These are phyloP conservation scores for Pseudocercospora musae DNA, from an alignment of 2,329 filamentous ascomycete species.

Conservation along the genomic window DNA sequence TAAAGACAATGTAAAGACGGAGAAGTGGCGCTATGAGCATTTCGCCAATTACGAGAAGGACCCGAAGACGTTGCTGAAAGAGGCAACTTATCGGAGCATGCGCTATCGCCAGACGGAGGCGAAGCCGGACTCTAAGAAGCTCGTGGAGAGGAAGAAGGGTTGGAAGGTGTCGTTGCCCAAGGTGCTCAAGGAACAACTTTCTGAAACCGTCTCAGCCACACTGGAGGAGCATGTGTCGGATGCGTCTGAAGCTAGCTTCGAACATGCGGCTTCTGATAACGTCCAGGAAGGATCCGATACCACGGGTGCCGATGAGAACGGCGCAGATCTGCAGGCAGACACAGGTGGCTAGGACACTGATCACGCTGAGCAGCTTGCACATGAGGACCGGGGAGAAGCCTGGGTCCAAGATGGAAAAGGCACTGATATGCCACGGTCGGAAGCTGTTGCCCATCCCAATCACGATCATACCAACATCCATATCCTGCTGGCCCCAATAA, in stretches of 20 bases:
- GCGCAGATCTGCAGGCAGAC: neutral
- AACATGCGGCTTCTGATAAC: neutral
- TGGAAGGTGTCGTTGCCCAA: neutral
- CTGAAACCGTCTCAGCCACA: neutral
- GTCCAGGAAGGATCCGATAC: too few relatives aligned
- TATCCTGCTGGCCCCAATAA: neutral
- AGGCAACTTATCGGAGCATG: neutral
- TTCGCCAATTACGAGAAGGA: neutral
- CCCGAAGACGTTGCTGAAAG: neutral
- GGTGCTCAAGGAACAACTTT: neutral
- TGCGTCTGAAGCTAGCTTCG: neutral
- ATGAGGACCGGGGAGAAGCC: neutral
- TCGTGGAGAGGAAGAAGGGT: neutral
- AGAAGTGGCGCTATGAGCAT: neutral
- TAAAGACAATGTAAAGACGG: neutral
- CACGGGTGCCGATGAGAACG: too few relatives aligned
- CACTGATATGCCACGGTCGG: neutral
- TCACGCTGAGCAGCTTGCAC: neutral
- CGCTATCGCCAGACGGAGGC: neutral
- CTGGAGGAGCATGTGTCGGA: neutral
- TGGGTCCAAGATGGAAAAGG: neutral
- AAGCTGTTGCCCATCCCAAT: neutral
- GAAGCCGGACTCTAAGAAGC: neutral
- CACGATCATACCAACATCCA: neutral
- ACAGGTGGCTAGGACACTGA: neutral